These are phyloP conservation scores for Colletotrichum sp. DNA, from an alignment of 2,329 filamentous ascomycete species.

Conservation along the genomic window DNA sequence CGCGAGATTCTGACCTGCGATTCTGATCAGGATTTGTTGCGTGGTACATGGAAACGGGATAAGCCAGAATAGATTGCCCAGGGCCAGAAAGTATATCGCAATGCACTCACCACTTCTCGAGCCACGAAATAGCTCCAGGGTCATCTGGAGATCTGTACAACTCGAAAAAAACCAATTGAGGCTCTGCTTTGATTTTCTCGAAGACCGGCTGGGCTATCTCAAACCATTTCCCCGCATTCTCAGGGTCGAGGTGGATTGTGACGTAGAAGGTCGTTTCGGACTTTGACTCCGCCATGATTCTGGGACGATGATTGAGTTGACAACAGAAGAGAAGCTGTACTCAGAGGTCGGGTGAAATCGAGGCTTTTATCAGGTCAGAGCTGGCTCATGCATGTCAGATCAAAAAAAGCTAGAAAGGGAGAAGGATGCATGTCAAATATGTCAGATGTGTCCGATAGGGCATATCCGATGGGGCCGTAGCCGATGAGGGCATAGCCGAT, in stretches of 20 bases:
- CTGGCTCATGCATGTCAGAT: not conserved
- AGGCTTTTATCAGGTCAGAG: not conserved
- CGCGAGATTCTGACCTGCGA: not conserved
- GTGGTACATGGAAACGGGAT: not conserved
- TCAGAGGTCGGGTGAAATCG: not conserved
- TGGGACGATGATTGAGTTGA: not conserved
- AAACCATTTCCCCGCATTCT: not conserved
- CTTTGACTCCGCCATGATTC: not conserved
- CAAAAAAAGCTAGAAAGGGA: too few species aligned
- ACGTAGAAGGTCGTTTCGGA: not conserved
- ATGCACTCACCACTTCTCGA: conserved; percentile 42
- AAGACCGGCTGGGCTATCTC: conserved; percentile 35
- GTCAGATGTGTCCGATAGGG: not conserved
- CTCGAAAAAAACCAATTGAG: conserved; percentile 49
- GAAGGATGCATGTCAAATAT: not conserved
- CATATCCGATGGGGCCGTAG: not conserved
- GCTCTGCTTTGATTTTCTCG: conserved; percentile 43
- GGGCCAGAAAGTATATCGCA: not conserved
- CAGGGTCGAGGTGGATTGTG: not conserved
- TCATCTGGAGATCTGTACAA: conserved; percentile 39
- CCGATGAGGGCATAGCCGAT: not conserved
- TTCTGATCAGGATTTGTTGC: not conserved
- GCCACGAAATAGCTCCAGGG: conserved; percentile 41
- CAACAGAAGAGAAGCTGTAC: not conserved
- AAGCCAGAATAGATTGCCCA: not conserved